Percentiles rank a stretch among this genome's conserved stretches.
These are phyloP conservation scores for Tympanopsis confertula DNA, from an alignment of 2,329 filamentous ascomycete genomes.

Conservation along the genomic window DNA sequence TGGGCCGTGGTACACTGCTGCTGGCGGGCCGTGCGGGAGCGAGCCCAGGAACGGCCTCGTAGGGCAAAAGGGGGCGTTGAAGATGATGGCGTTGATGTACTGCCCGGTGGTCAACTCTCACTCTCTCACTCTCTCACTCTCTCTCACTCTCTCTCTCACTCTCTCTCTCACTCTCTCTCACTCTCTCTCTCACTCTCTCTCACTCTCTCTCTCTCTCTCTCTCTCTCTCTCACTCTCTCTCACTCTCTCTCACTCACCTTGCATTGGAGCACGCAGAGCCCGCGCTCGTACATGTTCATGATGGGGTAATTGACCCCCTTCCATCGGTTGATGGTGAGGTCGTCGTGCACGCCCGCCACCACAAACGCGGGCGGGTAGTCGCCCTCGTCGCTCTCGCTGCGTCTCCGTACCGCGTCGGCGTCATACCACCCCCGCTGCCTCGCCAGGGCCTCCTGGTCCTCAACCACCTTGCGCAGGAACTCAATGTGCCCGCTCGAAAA, in stretches of 20 bases:
- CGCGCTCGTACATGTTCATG: conserved; percentile 97
- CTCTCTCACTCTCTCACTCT: no score
- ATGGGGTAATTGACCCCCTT: conserved; percentile 98
- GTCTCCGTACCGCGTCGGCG: conserved; percentile 43
- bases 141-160: no score
- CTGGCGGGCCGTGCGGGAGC: conserved; percentile 63
- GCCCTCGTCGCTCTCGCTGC: conserved; percentile 64
- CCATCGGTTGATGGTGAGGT: conserved; percentile 89
- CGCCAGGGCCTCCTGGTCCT: conserved; percentile 61
- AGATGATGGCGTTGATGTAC: conserved; percentile 80
- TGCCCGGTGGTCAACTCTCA: conserved; percentile 23
- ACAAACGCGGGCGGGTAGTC: conserved; percentile 78
- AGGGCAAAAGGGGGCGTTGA: conserved; percentile 80
- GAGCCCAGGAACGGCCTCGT: conserved; percentile 65
- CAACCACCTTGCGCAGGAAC: conserved; percentile 69
- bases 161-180: no score
- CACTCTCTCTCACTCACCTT: conserved; percentile 59
- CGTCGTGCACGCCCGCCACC: conserved; percentile 88
- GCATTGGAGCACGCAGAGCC: conserved; percentile 90
- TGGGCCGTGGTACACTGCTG: conserved; percentile 88
- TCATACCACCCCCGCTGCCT: conserved; percentile 61
- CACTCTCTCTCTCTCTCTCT: no score
- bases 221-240: no score
- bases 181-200: no score
- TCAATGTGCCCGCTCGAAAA: conserved; percentile 97